These are phyloP conservation scores for Glonium stellatum DNA, from an alignment of 495 filamentous ascomycete genomes.

Conservation along the genomic window DNA sequence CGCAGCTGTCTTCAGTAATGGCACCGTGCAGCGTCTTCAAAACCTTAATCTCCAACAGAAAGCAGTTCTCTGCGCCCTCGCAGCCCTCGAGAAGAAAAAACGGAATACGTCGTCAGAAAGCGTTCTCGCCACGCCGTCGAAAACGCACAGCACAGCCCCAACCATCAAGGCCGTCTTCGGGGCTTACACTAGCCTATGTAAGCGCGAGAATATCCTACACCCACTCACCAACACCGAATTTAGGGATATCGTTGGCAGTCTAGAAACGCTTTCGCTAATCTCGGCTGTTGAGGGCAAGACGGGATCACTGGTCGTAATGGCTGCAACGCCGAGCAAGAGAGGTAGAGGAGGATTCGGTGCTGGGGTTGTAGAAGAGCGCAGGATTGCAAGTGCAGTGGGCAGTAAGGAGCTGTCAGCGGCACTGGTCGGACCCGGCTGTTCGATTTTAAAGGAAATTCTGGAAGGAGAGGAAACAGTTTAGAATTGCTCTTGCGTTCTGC, in stretches of 20 bases:
- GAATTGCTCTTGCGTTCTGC: neutral
- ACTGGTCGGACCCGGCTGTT: constrained; percentile 32
- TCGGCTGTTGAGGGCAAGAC: constrained; percentile 59
- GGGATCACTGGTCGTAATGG: constrained; percentile 28
- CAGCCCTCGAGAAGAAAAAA: constrained; percentile 68
- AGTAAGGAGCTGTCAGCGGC: constrained; percentile 28
- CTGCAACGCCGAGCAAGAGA: constrained; percentile 33
- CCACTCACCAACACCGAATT: constrained; percentile 86
- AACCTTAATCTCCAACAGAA: constrained; percentile 93
- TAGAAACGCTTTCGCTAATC: constrained; percentile 78
- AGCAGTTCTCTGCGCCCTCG: constrained; percentile 79
- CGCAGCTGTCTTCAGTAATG: constrained; percentile 76
- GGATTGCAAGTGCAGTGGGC: constrained; percentile 32
- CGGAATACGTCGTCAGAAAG: constrained; percentile 16
- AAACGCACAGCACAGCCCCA: constrained; percentile 46
- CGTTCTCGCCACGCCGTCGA: constrained; percentile 51
- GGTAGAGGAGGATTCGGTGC: constrained; percentile 33
- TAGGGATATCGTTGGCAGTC: constrained; percentile 79
- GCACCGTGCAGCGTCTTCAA: constrained; percentile 71
- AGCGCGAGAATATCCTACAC: constrained; percentile 73
- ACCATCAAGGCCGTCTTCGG: constrained; percentile 73
- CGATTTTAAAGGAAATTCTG: constrained; percentile 34
- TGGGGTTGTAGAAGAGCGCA: constrained; percentile 32
- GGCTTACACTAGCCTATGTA: constrained; percentile 72
- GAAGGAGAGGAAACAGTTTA: constrained; percentile 26